Percentiles rank a stretch among this genome's conserved stretches.
These are phyloP conservation scores for Ampelomyces quisqualis DNA, from an alignment of 2,329 filamentous ascomycete genomes.

Conservation along the genomic window DNA sequence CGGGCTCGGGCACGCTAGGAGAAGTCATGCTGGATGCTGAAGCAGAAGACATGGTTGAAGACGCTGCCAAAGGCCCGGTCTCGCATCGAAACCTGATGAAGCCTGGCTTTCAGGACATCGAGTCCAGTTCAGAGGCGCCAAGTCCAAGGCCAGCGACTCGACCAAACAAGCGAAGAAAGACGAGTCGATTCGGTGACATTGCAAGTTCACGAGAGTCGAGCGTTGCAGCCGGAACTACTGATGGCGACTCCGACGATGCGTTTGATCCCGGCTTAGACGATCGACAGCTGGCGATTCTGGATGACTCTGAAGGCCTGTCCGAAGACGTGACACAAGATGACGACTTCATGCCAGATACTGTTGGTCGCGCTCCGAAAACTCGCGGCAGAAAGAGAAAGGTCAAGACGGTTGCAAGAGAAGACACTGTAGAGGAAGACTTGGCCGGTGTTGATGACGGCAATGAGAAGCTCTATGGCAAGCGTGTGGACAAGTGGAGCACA, in stretches of 20 bases:
- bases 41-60: constrained; percentile 61
- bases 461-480: constrained; percentile 73
- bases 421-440: constrained; percentile 54
- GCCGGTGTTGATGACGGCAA: constrained; percentile 82
- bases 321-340: constrained; percentile 42
- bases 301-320: constrained; percentile 42
- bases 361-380: constrained; percentile 44
- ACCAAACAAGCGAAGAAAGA: constrained; percentile 46
- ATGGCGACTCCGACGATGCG: constrained; percentile 45
- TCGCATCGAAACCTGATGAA: constrained; percentile 53
- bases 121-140: constrained; percentile 31
- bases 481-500: constrained; percentile 73
- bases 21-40: constrained; percentile 81
- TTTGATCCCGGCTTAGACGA: constrained; percentile 47
- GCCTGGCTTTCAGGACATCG: constrained; percentile 48
- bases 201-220: constrained; percentile 19
- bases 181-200: constrained; percentile 11
- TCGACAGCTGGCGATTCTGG: constrained; percentile 40
- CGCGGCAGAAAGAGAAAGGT: constrained; percentile 32
- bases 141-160: constrained; percentile 33
- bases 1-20: constrained; percentile 68
- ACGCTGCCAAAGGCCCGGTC: constrained; percentile 41
- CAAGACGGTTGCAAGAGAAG: constrained; percentile 21
- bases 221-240: constrained; percentile 20
- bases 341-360: constrained; percentile 26